A percentile compares a stretch with the other conserved stretches of the same genome.
Conservation (phyloP, 805 yeast species). For the Saccharomyces paradoxus region DNA sequence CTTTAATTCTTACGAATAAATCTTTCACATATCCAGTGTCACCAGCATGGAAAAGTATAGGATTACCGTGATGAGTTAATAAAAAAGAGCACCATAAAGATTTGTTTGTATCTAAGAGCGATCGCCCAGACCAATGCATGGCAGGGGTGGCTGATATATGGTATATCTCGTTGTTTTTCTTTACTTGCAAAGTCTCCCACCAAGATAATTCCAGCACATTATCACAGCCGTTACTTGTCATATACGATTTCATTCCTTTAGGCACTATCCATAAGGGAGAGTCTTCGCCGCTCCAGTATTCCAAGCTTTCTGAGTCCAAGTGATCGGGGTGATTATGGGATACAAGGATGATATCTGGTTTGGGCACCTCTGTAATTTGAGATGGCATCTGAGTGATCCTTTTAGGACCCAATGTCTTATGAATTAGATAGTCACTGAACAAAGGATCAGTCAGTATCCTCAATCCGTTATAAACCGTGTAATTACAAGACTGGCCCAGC, state of each 20-base stretch:
- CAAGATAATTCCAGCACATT: slow-evolving; percentile 75
- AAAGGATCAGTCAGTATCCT: slow-evolving; percentile 82
- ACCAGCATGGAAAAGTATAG: slow-evolving; percentile 84
- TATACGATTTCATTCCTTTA: slow-evolving; percentile 54
- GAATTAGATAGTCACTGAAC: slow-evolving; percentile 57
- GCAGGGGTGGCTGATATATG: slow-evolving; percentile 87
- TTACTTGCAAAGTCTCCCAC: slow-evolving; percentile 68
- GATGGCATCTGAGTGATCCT: slow-evolving; percentile 77
- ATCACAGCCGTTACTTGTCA: slow-evolving; percentile 51
- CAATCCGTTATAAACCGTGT: slow-evolving; percentile 61
- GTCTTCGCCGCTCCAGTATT: slow-evolving; percentile 24
- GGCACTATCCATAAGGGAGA: slow-evolving; percentile 80
- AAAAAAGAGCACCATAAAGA: slow-evolving; percentile 88
- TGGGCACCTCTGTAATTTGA: slow-evolving; percentile 50
- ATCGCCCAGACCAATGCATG: slow-evolving; percentile 94
- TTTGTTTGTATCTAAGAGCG: slow-evolving; percentile 67
- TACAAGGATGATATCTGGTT: slow-evolving; percentile 66
- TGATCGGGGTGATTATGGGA: slow-evolving; percentile 97
- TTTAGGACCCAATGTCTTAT: slow-evolving; percentile 66
- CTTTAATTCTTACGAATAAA: slow-evolving; percentile 58
- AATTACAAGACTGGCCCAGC: slow-evolving; percentile 88
- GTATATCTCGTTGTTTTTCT: slow-evolving; percentile 41
- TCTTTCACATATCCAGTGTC: slow-evolving; percentile 86
- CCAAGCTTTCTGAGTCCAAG: slow-evolving; percentile 56
- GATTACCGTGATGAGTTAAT: slow-evolving; percentile 54